Conservation (phyloP, 495 filamentous ascomycete species). For the Penicillium antarcticum region DNA sequence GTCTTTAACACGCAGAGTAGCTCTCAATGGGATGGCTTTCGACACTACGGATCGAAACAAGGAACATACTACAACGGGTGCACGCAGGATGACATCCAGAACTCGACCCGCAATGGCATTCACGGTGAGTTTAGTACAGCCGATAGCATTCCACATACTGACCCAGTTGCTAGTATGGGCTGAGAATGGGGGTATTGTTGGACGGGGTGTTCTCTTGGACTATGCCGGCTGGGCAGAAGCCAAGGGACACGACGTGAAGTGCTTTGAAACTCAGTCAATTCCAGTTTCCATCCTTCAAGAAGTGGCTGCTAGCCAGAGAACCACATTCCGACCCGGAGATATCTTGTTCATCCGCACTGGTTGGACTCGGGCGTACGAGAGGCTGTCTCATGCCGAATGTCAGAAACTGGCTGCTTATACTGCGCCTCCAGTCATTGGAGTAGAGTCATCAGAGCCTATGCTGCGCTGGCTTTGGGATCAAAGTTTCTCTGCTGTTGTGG, state of each 20-base stretch:
- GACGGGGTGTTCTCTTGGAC: constrained; percentile 57
- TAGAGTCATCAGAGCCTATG: constrained; percentile 40
- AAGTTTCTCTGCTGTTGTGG: constrained; percentile 49
- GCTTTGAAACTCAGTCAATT: constrained; percentile 40
- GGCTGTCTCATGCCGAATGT: constrained; percentile 26
- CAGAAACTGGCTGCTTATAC: constrained; percentile 24
- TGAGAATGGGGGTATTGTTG: constrained; percentile 49
- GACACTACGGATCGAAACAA: constrained; percentile 48
- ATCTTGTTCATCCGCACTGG: constrained; percentile 55
- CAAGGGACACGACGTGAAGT: constrained; percentile 31
- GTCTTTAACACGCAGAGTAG: constrained; percentile 59
- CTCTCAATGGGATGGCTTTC: constrained; percentile 56
- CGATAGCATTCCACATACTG: neutral
- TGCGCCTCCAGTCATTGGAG: constrained; percentile 36
- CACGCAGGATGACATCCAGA: constrained; percentile 53
- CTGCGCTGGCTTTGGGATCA: constrained; percentile 49
- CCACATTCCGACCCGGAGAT: constrained; percentile 44
- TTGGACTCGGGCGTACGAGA: constrained; percentile 41
- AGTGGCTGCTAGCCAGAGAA: constrained; percentile 32
- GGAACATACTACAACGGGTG: constrained; percentile 60
- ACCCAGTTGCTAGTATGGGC: constrained; percentile 28
- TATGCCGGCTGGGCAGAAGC: constrained; percentile 49
- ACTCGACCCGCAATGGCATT: constrained; percentile 33
- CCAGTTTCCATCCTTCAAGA: constrained; percentile 35
- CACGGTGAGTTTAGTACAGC: constrained; percentile 34